These are phyloP conservation scores for Candida sp. DNA, from an alignment of 1,139 yeast genomes.

Conservation along the genomic window DNA sequence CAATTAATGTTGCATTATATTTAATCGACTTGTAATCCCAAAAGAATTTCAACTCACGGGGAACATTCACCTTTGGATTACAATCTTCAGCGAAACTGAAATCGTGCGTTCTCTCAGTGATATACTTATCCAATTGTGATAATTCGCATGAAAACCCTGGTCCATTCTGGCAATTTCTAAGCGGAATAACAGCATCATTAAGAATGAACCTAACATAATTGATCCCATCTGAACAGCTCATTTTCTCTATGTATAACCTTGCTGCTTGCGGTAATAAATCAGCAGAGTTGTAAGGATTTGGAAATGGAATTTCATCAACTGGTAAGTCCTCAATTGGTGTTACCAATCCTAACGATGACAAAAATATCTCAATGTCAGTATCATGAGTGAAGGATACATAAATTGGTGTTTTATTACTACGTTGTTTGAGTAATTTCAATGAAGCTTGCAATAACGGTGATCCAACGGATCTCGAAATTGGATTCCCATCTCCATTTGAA, in stretches of 20 bases:
- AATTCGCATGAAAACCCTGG: conserved; percentile 33
- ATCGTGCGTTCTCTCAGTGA: conserved; percentile 26
- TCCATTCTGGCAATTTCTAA: conserved; percentile 26
- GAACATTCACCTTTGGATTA: conserved; percentile 13
- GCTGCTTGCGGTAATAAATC: conserved; percentile 55
- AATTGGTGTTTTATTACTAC: conserved; percentile 11
- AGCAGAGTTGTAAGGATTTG: conserved; percentile 38
- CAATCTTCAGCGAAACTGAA: conserved; percentile 29
- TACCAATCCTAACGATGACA: conserved; percentile 48
- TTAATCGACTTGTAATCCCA: conserved; percentile 21
- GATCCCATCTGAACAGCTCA: conserved; percentile 29
- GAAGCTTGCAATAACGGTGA: conserved; percentile 50
- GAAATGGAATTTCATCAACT: conserved; percentile 23
- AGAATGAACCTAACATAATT: conserved; percentile 30
- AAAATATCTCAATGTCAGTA: conserved; percentile 45
- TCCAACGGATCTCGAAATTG: conserved; percentile 39
- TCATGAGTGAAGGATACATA: conserved; percentile 52
- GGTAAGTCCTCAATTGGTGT: conserved; percentile 21
- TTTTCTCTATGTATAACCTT: conserved; percentile 42
- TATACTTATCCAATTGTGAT: conserved; percentile 26
- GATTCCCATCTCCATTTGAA: conserved; percentile 48
- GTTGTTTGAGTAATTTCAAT: conserved; percentile 28
- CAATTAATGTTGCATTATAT: background rate
- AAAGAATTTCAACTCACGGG: conserved; percentile 22
- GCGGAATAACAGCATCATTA: conserved; percentile 56